These are phyloP conservation scores for Fagopyrum tataricum DNA, from an alignment of 148 eudicot species.

Conservation along the genomic window DNA sequence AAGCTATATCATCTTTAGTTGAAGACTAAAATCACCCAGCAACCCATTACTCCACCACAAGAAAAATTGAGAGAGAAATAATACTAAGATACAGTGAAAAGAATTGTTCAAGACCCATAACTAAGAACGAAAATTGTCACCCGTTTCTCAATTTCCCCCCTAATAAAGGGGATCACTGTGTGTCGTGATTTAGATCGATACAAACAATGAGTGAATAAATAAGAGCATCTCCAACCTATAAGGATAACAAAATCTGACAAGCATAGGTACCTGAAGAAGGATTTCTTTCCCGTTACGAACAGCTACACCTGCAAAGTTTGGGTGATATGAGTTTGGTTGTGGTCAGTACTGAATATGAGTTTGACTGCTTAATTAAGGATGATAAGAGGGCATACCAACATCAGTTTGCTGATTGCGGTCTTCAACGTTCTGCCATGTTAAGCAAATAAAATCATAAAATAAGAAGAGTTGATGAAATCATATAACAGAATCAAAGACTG, in stretches of 20 bases:
- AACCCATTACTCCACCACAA: background rate
- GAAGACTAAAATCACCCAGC: background rate
- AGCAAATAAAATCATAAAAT: background rate
- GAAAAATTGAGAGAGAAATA: background rate
- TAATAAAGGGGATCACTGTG: background rate
- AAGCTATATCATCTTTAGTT: background rate
- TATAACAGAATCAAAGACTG: conserved; percentile 1
- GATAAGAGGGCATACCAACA: conserved; percentile 27
- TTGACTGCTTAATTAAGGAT: background rate
- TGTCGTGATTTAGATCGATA: background rate
- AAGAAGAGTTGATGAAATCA: background rate
- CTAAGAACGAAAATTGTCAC: background rate
- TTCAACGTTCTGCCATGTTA: background rate
- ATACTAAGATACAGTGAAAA: background rate
- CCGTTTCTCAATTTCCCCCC: background rate
- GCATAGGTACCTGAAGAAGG: conserved; percentile 56
- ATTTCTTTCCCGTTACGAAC: conserved; percentile 69
- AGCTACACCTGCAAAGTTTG: conserved; percentile 38
- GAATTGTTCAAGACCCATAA: background rate
- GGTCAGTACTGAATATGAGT: background rate
- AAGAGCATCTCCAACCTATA: background rate
- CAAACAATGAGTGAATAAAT: background rate
- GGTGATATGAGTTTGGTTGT: background rate
- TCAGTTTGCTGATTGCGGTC: conserved; percentile 5
- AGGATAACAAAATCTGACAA: background rate